phyloP scores from a whole-genome alignment of 768 basidiomycete species.

The Mycena metata region DNA sequence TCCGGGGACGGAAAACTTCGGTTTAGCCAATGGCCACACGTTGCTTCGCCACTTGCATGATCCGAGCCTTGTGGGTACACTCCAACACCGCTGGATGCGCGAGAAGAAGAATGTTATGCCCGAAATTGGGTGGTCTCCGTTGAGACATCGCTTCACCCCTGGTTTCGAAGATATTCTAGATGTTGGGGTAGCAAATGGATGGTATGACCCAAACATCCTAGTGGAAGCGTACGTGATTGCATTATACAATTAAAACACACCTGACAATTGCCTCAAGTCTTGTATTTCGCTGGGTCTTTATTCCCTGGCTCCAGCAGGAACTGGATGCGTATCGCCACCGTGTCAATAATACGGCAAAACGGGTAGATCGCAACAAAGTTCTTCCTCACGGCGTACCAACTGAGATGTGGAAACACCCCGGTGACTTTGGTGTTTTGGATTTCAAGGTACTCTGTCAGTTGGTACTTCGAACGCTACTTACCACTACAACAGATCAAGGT shows the following conservation, averaged over 20 bases:
- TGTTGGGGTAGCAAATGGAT: slow-evolving; percentile 1
- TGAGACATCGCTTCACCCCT: slow-evolving; percentile 43
- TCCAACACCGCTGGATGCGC: slow-evolving; percentile 57
- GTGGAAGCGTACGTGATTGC: slow-evolving; percentile 39
- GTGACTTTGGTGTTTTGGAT: slow-evolving; percentile 44
- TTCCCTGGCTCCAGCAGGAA: slow-evolving; percentile 56
- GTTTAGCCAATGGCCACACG: slow-evolving; percentile 57
- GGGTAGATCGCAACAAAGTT: slow-evolving; percentile 49
- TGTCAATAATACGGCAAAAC: slow-evolving; percentile 42
- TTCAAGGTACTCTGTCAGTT: slow-evolving; percentile 47
- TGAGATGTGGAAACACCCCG: slow-evolving; percentile 48
- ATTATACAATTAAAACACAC: neutral
- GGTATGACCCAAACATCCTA: slow-evolving; percentile 33
- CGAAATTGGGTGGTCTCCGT: slow-evolving; percentile 55
- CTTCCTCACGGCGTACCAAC: slow-evolving; percentile 55
- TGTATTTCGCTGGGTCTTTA: too few relatives aligned
- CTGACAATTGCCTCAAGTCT: slow-evolving; percentile 42
- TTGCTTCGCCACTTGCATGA: slow-evolving; percentile 55
- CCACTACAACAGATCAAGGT: too few relatives aligned
- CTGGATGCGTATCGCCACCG: slow-evolving; percentile 46
- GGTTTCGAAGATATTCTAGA: slow-evolving; percentile 47
- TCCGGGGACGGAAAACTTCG: too few relatives aligned
- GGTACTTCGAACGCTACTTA: slow-evolving; percentile 4
- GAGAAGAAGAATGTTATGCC: slow-evolving; percentile 57
- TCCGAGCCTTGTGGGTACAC: slow-evolving; percentile 48